A percentile compares a stretch with the other conserved stretches of the same genome.
phyloP scores from a whole-genome alignment of 192 early-diverging fungal species.

The Linnemannia exigua region DNA sequence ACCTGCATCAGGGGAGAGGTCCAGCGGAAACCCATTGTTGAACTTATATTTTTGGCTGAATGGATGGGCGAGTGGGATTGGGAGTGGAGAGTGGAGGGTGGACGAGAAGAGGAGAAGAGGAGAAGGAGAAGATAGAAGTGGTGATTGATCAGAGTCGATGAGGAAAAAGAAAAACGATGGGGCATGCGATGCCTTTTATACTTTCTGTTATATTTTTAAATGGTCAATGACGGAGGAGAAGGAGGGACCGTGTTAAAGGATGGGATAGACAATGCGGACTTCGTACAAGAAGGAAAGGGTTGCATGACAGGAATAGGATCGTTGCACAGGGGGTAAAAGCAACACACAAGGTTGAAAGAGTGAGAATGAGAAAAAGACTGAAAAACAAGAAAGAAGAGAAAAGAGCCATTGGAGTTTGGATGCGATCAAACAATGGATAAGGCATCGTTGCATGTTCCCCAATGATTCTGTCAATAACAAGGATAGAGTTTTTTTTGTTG shows the following conservation, averaged over 20 bases:
- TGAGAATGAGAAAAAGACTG: neutral
- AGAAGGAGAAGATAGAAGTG: neutral
- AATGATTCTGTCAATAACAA: too few relatives aligned
- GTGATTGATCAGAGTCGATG: slow-evolving; percentile 16
- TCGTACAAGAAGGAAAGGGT: neutral
- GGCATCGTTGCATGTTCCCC: neutral
- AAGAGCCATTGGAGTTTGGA: neutral
- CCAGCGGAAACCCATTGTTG: slow-evolving; percentile 32
- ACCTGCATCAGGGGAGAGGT: slow-evolving; percentile 71
- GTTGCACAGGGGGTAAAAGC: neutral
- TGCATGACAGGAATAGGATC: neutral
- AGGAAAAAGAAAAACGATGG: slow-evolving; percentile 13
- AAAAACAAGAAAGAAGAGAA: neutral
- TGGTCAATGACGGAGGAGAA: neutral
- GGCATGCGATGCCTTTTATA: neutral
- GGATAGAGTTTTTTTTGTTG: neutral
- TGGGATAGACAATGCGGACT: neutral
- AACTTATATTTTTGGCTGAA: neutral
- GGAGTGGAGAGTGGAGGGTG: too few relatives aligned
- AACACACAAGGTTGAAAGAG: neutral
- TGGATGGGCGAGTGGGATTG: neutral
- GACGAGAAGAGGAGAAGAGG: neutral
- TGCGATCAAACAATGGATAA: neutral
- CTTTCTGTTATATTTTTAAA: neutral
- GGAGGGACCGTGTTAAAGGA: neutral